These are phyloP conservation scores for Saraca asoca DNA, from an alignment of 331 rosid species.

Conservation along the genomic window DNA sequence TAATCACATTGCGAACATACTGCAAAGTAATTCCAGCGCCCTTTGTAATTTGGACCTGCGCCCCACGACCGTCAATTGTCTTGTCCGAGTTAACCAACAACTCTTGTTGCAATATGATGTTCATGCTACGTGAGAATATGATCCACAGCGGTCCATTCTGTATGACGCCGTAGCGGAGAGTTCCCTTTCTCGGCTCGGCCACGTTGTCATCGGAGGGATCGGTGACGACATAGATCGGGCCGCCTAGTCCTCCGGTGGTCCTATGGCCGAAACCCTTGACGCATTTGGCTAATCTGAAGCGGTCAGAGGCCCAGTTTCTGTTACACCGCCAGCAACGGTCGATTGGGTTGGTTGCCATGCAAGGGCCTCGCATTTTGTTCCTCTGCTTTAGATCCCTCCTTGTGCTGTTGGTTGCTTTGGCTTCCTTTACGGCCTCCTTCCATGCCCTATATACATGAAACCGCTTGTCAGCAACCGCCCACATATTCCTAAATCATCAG, in stretches of 20 bases:
- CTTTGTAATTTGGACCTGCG: slow-evolving; percentile 45
- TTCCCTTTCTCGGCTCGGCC: slow-evolving; percentile 55
- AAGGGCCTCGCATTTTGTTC: slow-evolving; percentile 31
- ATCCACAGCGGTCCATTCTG: slow-evolving; percentile 73
- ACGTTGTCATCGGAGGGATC: slow-evolving; percentile 53
- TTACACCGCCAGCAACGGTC: slow-evolving; percentile 84
- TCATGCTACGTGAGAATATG: slow-evolving; percentile 55
- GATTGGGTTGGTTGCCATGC: slow-evolving; percentile 75
- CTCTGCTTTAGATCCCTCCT: slow-evolving; percentile 45
- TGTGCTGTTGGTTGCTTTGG: slow-evolving; percentile 34
- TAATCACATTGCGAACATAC: slow-evolving; percentile 46
- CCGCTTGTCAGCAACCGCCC: slow-evolving; percentile 3
- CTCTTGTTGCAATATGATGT: slow-evolving; percentile 50
- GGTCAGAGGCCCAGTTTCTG: slow-evolving; percentile 52
- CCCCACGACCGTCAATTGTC: slow-evolving; percentile 85
- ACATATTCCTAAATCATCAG: neutral
- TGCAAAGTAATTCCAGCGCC: slow-evolving; percentile 47
- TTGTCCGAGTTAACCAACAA: slow-evolving; percentile 53
- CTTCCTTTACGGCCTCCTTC: neutral
- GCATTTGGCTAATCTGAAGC: slow-evolving; percentile 53
- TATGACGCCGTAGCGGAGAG: slow-evolving; percentile 51
- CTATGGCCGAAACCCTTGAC: slow-evolving; percentile 65
- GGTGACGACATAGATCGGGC: slow-evolving; percentile 48
- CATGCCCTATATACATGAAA: slow-evolving; percentile 28
- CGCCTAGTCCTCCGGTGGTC: slow-evolving; percentile 58